A percentile compares a stretch with the other conserved stretches of the same genome.
These are phyloP conservation scores for Podospora pseudoanserina DNA, from an alignment of 495 filamentous ascomycete species.

Conservation along the genomic window DNA sequence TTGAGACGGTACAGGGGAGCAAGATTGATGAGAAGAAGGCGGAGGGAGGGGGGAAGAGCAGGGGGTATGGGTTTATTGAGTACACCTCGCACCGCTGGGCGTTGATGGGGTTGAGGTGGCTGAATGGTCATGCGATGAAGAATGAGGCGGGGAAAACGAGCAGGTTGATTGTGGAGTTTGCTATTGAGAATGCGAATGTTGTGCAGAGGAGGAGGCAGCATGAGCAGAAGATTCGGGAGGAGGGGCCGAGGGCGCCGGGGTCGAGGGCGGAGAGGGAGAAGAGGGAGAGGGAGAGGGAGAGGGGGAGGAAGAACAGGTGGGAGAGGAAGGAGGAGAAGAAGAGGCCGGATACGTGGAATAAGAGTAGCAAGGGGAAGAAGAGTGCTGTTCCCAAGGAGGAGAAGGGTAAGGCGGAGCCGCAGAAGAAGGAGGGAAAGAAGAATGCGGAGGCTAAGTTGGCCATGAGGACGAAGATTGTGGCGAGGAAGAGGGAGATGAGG, in stretches of 20 bases:
- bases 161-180: constrained; percentile 91
- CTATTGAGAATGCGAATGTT: constrained; percentile 96
- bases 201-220: constrained; percentile 70
- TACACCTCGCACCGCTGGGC: constrained; percentile 92
- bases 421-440: constrained; percentile 25
- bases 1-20: constrained; percentile 75
- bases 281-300: not conserved
- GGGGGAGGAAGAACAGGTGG: constrained; percentile 5
- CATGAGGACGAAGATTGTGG: constrained; percentile 47
- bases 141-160: constrained; percentile 47
- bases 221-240: constrained; percentile 61
- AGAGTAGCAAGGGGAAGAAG: constrained; percentile 10
- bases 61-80: constrained; percentile 97
- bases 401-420: constrained; percentile 13
- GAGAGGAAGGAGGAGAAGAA: constrained; percentile 7
- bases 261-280: constrained; percentile 3
- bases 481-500: constrained; percentile 44
- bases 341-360: constrained; percentile 11
- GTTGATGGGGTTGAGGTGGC: constrained; percentile 88
- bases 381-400: constrained; percentile 13
- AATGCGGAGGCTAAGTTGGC: constrained; percentile 34
- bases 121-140: constrained; percentile 77
- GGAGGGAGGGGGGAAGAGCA: constrained; percentile 66
- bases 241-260: constrained; percentile 25
- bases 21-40: constrained; percentile 62